Evolutionary conservation across 176 grass and related monocot genomes (phyloP).

Genomic region (Aegilops longissima): DNA sequence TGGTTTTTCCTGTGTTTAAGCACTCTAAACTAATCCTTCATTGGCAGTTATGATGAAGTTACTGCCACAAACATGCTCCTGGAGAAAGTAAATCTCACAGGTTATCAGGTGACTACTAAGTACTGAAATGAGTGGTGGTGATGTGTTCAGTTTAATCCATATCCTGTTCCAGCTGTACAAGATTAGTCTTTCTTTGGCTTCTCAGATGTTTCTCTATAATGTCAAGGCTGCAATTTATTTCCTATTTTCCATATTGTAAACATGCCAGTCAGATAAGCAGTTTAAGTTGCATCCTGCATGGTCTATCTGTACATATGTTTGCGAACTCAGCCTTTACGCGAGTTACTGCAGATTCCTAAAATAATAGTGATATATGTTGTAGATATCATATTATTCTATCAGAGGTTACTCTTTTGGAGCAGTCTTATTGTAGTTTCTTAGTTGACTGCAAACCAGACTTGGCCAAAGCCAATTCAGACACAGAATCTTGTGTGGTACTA

Average conservation of each 20-base stretch:
- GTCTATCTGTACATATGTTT: not conserved
- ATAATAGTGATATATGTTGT: not conserved
- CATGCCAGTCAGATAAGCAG: not conserved
- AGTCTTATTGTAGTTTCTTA: conserved; percentile 13
- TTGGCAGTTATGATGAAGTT: conserved; percentile 80
- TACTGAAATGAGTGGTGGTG: conserved; percentile 6
- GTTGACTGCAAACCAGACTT: conserved; percentile 10
- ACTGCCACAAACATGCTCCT: conserved; percentile 65
- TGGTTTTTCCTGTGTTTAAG: conserved; percentile 10
- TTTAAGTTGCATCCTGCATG: conserved; percentile 31
- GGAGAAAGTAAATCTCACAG: conserved; percentile 71
- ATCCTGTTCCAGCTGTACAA: not conserved
- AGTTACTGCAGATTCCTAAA: not conserved
- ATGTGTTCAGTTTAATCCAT: conserved; percentile 23
- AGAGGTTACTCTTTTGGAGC: not conserved
- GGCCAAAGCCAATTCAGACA: not conserved
- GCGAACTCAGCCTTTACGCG: conserved; percentile 5
- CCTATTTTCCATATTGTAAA: conserved; percentile 22
- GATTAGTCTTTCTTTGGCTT: conserved; percentile 1
- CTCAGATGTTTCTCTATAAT: too few relatives aligned
- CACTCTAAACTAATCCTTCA: conserved; percentile 17
- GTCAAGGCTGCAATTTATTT: not conserved
- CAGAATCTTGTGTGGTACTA: conserved; percentile 16
- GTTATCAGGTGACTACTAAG: conserved; percentile 73
- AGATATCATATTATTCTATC: conserved; percentile 18